A percentile compares a stretch with the other conserved stretches of the same genome.
Evolutionary conservation across 1,284 basidiomycete species (phyloP).

Genomic region (Coriolopsis trogii): DNA sequence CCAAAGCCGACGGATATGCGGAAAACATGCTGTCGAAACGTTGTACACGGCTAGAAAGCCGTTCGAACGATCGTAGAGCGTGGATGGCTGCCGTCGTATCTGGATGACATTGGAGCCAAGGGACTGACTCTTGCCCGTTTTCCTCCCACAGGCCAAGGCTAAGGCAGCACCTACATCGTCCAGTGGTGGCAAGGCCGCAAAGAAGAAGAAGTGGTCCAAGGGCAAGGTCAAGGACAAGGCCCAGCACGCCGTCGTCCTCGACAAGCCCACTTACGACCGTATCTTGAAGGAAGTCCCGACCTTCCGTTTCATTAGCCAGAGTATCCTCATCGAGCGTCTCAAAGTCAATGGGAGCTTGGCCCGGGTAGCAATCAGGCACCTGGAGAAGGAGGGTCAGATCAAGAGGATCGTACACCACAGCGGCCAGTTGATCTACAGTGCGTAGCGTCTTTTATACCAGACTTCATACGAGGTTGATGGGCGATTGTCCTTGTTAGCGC

Average conservation of each 20-base stretch:
- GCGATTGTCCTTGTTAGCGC: slow-evolving; percentile 45
- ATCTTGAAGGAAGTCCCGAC: slow-evolving; percentile 99
- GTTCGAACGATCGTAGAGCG: slow-evolving; percentile 22
- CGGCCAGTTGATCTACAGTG: slow-evolving; percentile 92
- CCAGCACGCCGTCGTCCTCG: slow-evolving; percentile 91
- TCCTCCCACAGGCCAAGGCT: slow-evolving; percentile 67
- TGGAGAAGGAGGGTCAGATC: slow-evolving; percentile 96
- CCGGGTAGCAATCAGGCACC: slow-evolving; percentile 89
- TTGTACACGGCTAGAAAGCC: slow-evolving; percentile 1
- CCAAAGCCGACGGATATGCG: background rate
- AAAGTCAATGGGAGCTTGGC: slow-evolving; percentile 97
- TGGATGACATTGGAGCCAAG: slow-evolving; percentile 31
- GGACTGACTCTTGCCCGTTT: slow-evolving; percentile 14
- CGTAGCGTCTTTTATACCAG: slow-evolving; percentile 38
- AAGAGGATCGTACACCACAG: slow-evolving; percentile 98
- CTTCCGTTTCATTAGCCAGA: slow-evolving; percentile 99
- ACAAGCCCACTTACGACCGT: slow-evolving; percentile 91
- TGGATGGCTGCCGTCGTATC: slow-evolving; percentile 17
- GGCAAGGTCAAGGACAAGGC: slow-evolving; percentile 99
- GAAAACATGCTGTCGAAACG: slow-evolving; percentile 4
- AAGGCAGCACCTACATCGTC: slow-evolving; percentile 72
- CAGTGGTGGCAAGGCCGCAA: slow-evolving; percentile 80
- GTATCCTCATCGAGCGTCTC: slow-evolving; percentile 96
- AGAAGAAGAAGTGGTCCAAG: slow-evolving; percentile 99
- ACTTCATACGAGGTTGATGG: slow-evolving; percentile 4